A percentile compares a stretch with the other conserved stretches of the same genome.
phyloP scores from a whole-genome alignment of 2,329 filamentous ascomycete genomes.

The Calonectria pseudoturangicola region DNA sequence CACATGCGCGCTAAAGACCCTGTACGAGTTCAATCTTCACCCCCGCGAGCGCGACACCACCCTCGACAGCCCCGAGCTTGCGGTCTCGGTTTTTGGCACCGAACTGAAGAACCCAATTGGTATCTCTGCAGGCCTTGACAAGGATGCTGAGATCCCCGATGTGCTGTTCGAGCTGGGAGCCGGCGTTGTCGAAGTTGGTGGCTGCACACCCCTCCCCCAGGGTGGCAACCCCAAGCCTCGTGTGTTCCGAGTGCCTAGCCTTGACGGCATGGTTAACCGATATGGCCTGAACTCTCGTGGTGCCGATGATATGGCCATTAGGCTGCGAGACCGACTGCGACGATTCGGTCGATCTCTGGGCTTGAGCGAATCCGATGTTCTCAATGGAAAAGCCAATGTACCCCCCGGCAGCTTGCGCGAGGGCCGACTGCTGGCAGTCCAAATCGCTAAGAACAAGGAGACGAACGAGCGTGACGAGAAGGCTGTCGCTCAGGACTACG shows the following conservation, averaged over 20 bases:
- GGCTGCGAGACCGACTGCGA: conserved; percentile 85
- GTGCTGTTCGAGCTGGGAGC: conserved; percentile 89
- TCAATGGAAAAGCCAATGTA: conserved; percentile 85
- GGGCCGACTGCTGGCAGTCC: conserved; percentile 89
- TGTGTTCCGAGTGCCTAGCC: conserved; percentile 88
- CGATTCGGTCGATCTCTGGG: conserved; percentile 84
- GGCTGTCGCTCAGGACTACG: conserved; percentile 87
- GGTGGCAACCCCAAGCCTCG: conserved; percentile 90
- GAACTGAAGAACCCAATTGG: conserved; percentile 89
- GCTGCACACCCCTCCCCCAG: conserved; percentile 91
- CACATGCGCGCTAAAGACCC: conserved; percentile 80
- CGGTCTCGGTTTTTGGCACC: conserved; percentile 81
- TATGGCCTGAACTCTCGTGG: conserved; percentile 96
- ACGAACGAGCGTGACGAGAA: conserved; percentile 90
- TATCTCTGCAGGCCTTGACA: conserved; percentile 96
- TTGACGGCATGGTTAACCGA: conserved; percentile 94
- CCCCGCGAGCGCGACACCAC: conserved; percentile 83
- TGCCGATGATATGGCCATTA: conserved; percentile 88
- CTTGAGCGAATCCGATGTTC: conserved; percentile 81
- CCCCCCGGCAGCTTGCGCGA: conserved; percentile 86
- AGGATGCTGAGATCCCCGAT: conserved; percentile 92
- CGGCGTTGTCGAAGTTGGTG: conserved; percentile 92
- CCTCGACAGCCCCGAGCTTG: conserved; percentile 58
- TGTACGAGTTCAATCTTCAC: conserved; percentile 85
- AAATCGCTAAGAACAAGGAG: conserved; percentile 97